Conservation (phyloP, 805 yeast species). For the Lachancea lanzarotensis region DNA sequence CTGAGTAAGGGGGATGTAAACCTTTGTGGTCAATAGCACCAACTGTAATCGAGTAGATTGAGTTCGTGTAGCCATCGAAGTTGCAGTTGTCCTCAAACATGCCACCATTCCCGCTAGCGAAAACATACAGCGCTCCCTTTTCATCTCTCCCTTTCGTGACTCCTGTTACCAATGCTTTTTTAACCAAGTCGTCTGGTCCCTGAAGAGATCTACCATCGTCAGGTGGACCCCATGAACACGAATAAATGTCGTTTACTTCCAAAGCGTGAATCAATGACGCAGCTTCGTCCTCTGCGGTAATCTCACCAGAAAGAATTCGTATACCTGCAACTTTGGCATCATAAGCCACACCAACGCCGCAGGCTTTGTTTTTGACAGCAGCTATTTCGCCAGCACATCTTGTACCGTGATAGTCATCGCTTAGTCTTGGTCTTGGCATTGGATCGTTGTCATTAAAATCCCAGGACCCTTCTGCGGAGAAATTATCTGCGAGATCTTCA, state of each 20-base stretch:
- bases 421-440: constrained; percentile 72
- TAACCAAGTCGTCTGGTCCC: constrained; percentile 73
- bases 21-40: constrained; percentile 89
- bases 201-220: constrained; percentile 87
- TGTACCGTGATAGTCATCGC: constrained; percentile 90
- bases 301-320: constrained; percentile 74
- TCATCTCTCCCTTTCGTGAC: constrained; percentile 71
- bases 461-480: constrained; percentile 78
- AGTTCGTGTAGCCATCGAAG: constrained; percentile 94
- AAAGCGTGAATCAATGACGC: constrained; percentile 73
- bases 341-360: constrained; percentile 98
- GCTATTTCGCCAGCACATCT: constrained; percentile 98
- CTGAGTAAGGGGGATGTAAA: constrained; percentile 82
- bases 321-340: constrained; percentile 82
- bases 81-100: constrained; percentile 80
- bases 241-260: constrained; percentile 84
- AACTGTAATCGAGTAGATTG: constrained; percentile 89
- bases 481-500: constrained; percentile 64
- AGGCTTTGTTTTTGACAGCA: constrained; percentile 67
- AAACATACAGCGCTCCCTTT: constrained; percentile 85
- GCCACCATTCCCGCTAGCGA: constrained; percentile 96
- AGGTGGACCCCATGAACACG: constrained; percentile 98
- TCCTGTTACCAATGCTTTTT: constrained; percentile 79
- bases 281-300: constrained; percentile 87
- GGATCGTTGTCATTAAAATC: constrained; percentile 76